These are phyloP conservation scores for Capsicum chinense DNA, from an alignment of 257 asterid species.

Conservation along the genomic window DNA sequence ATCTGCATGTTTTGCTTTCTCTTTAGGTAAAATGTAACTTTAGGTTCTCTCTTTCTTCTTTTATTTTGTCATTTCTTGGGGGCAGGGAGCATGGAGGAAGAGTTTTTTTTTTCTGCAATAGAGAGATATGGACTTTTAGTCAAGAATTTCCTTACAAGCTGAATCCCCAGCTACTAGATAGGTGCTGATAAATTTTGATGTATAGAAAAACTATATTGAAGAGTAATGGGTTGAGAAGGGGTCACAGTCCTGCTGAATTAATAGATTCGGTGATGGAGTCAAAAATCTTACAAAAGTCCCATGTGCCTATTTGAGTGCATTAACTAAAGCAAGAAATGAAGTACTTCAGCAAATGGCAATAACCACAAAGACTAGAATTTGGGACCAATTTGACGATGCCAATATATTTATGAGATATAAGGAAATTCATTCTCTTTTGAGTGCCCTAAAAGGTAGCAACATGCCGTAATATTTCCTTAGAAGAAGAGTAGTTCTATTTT, in stretches of 20 bases:
- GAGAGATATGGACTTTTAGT: no score
- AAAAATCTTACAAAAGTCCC: not conserved
- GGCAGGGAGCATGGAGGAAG: not conserved
- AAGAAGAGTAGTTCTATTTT: slow-evolving; percentile 19
- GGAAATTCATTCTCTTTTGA: slow-evolving; percentile 15
- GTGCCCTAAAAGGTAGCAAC: slow-evolving; percentile 29
- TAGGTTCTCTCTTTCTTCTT: not conserved
- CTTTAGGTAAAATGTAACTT: not conserved
- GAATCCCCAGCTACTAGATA: no score
- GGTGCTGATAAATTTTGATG: no score
- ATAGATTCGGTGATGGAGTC: not conserved
- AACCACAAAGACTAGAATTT: not conserved
- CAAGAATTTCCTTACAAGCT: no score
- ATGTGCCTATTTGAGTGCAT: not conserved
- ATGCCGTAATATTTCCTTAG: slow-evolving; percentile 34
- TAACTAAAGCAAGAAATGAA: not conserved
- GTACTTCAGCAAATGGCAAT: not conserved
- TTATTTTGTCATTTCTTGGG: not conserved
- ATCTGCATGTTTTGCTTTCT: not conserved
- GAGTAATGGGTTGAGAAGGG: no score
- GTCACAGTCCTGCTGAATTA: no score
- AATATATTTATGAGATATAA: not conserved
- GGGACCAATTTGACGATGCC: slow-evolving; percentile 22
- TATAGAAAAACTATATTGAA: no score
- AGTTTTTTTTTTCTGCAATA: not conserved